Evolutionary conservation across 768 basidiomycete species (phyloP), one percentile per base, ranked within the genome.

Genomic region (Auricularia sp.): DNA sequence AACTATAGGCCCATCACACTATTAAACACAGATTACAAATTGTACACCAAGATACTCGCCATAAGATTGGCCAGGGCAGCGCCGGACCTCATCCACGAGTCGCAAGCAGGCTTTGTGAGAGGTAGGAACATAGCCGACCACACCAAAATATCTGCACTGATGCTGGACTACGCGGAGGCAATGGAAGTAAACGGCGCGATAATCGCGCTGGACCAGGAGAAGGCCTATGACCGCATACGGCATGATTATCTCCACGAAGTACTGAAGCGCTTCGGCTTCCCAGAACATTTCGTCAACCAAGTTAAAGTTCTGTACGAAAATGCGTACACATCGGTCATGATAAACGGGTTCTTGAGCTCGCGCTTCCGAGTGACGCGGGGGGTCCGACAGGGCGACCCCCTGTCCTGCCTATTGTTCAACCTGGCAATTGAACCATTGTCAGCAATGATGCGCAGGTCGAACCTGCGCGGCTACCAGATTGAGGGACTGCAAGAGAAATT

Each of bases 401-500:
- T 80, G 0, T 79, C 74, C 1, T 78, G 78, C 65, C 72, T 79
- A 0, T 71, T 79, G 0, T 80, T 77, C 59, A 72, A 79, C 64
- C 29, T 78, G 0, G 77, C 76, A 21, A 79, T 79, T 3, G 78
- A 79, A 65, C 74, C 78, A 0, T 72, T 80, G 0, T 76, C 76
- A 0, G 36, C 62, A 5, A 67, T 80, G 0, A 23, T 77, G 21
- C 65, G 68, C 0, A 77, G 77, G 0, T 64, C 68, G 56, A 6
- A 62, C 51, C 56, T 75, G 0, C 7, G 60, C 3, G 73, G 72
- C 0, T 68, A 69, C 18, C 42, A 36, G 1, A 65, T 75, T 3
- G 68, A 67, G 0, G 67, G 67, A 10, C 47, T 51, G 16, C 8
- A n/a, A 0, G 29, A 70, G 3, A 64, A 36, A 2, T 23, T 74